phyloP scores from a whole-genome alignment of 257 asterid genomes.

The Solanum virginianum region DNA sequence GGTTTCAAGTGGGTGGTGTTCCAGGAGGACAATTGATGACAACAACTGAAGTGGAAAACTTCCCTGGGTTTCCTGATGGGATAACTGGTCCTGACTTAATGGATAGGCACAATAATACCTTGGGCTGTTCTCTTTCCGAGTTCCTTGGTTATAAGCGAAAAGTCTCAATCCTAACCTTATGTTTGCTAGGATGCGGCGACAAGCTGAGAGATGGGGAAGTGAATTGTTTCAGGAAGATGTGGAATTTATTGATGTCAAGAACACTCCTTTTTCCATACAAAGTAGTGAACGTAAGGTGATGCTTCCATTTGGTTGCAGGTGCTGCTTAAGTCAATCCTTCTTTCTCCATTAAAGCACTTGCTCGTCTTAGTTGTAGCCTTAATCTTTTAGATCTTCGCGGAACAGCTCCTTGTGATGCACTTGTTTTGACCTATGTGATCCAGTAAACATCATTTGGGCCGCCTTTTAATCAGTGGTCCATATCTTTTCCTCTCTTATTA shows the following conservation, averaged over 20 bases:
- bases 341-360: not conserved
- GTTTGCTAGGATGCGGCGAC: constrained; percentile 51
- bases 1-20: constrained; percentile 85
- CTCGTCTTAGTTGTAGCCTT: not conserved
- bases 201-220: constrained; percentile 97
- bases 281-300: constrained; percentile 90
- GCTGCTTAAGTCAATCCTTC: not conserved
- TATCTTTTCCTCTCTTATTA: not conserved
- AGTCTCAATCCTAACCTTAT: not conserved
- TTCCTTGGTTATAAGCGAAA: not conserved
- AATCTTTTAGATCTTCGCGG: not conserved
- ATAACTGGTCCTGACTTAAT: constrained; percentile 94
- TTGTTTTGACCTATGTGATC: not conserved
- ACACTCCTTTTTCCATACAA: constrained; percentile 59
- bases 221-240: constrained; percentile 85
- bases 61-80: constrained; percentile 94
- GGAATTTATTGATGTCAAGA: constrained; percentile 65
- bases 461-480: not conserved
- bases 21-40: constrained; percentile 97
- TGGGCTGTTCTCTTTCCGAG: not conserved
- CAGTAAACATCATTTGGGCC: not conserved
- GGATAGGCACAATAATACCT: constrained; percentile 48
- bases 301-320: not conserved
- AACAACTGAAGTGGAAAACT: constrained; percentile 88
- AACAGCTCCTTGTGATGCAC: not conserved